Evolutionary conservation across 352 stramenopile genomes (phyloP), one percentile per base, ranked within the genome.

Genomic region (Thraustochytrium sp.): DNA sequence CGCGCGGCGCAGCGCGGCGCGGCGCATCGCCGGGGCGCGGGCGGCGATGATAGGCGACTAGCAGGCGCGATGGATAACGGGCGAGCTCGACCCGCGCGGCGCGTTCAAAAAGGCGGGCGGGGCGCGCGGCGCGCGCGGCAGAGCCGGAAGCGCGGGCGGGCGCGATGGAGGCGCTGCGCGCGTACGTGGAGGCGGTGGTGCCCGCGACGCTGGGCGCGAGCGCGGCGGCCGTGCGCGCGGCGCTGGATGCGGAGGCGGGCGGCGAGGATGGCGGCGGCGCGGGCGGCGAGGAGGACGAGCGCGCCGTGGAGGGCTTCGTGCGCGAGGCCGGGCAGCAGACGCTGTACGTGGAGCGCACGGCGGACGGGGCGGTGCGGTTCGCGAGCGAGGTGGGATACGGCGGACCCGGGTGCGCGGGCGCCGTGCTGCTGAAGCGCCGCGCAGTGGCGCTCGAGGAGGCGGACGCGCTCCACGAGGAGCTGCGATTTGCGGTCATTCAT

Each of bases 401-500:
- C 34, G 68, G 68, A 13, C 48, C 31, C 4, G 68, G 68, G 5
- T 63, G 68, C 34, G 68, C 68, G 11, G 46, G 68, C 8, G 68
- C 68, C 37, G 48, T 80, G 18, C 68, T 80, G 11, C 16, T 80
- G 8, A 80, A 80, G 49, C 42, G 68, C 29, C 36, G 23, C 26
- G n/a, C 34, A 16, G 16, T 42, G 13, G 31, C 42, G 53, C 68
- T 80, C 8, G 44, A 18, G 5, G 31, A 46, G 26, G 34, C 8
- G 5, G 34, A 23, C 8, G 16, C 8, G 8, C 5, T 36, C 9
- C 5, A 5, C 8, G 9, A 0, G n/a, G 11, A 55, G 2, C 1
- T 26, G 11, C 36, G 55, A 56, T 54, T 26, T n/a, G n/a, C n/a
- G n/a, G n/a, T n/a, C n/a, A n/a, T n/a, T n/a, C n/a, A n/a, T n/a